Evolutionary conservation across 352 stramenopile species (phyloP), one percentile per base, ranked within the genome.

Genomic region (Pythium myriotylum): DNA sequence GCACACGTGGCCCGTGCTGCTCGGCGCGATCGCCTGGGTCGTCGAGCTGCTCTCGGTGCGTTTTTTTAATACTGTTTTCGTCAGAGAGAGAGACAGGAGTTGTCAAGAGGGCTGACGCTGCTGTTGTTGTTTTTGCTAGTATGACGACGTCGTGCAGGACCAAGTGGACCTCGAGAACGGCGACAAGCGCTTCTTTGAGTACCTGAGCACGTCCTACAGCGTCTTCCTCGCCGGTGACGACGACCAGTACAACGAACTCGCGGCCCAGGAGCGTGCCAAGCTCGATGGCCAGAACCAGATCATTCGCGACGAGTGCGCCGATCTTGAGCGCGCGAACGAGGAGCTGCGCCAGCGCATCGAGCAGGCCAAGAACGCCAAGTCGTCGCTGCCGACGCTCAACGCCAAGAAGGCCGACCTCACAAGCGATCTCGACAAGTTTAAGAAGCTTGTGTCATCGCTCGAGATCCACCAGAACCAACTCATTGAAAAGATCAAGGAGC

Each of bases 11-110:
- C 97, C 96, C 2, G 82, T 85, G 49, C 78, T 99, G 22, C 84
- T 99, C 47, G 95, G 94, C 3, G 93, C 92, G 4, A 93, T 99
- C 26, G 91, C 93, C 12, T 99, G 97, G 97, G 69, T 99, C 19
- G 90, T 99, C 43, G 97, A 99, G 65, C 81, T 98, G 14, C 76
- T 99, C 32, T 86, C 49, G 55, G 85, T 94, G 74, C 43, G 79
- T 86, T 35, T 42, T 41, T 77, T 86, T 39, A 37, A 20, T 5
- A 39, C 22, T 32, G 29, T n/a, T 40, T 16, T 16, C 49, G 13
- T 52, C 46, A 54, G 16, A 13, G 59, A 51, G 8, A 47, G 4
- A 26, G 61, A 2, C n/a, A n/a, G n/a, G n/a, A n/a, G n/a, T n/a
- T n/a, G n/a, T n/a, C n/a, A n/a, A n/a, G n/a, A n/a, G n/a, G n/a